Conservation (phyloP, 148 eudicot species). For the Fagopyrum esculentum region DNA sequence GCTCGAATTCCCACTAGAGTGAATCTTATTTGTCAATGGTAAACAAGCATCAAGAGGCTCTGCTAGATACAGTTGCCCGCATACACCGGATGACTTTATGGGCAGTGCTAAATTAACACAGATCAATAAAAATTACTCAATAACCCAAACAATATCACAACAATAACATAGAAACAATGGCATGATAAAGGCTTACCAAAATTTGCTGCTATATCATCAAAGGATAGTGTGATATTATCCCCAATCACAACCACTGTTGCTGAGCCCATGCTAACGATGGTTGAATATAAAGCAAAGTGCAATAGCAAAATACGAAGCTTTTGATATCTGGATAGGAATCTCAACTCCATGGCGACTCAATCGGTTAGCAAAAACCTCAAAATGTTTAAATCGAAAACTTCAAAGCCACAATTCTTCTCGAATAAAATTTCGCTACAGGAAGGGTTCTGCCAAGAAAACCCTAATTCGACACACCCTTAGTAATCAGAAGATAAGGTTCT, state of each 20-base stretch:
- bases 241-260: conserved; percentile 50
- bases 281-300: conserved; percentile 20
- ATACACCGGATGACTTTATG: conserved; percentile 46
- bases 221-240: conserved; percentile 41
- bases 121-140: conserved; percentile 3
- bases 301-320: conserved; percentile 12
- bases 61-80: conserved; percentile 62
- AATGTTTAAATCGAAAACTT: neutral
- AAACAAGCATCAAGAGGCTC: conserved; percentile 83
- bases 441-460: neutral
- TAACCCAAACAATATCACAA: neutral
- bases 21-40: conserved; percentile 40
- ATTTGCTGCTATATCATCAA: conserved; percentile 70
- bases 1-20: conserved; percentile 19
- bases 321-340: neutral
- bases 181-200: conserved; percentile 48
- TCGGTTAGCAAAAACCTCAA: conserved; percentile 5
- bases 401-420: neutral
- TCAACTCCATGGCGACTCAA: conserved; percentile 6
- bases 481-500: neutral
- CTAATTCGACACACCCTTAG: neutral
- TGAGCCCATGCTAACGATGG: conserved; percentile 25
- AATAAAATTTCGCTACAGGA: neutral
- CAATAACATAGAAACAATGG: neutral
- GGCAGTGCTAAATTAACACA: conserved; percentile 43